Base-by-base conservation (phyloP, 352 stramenopile genomes). In the Aphanomyces cochlioides region DNA sequence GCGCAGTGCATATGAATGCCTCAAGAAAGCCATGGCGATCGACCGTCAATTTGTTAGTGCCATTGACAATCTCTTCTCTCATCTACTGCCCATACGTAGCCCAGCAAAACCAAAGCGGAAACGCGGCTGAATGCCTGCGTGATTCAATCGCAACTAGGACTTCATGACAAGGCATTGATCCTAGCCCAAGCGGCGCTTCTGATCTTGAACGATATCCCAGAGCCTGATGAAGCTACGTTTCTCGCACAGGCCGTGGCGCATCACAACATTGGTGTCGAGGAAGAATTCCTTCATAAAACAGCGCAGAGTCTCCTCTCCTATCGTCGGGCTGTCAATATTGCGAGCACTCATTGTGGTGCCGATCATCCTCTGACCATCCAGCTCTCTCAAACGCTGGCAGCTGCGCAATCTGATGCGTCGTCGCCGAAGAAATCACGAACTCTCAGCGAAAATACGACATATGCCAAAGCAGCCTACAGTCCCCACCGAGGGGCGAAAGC, bases 211-310 rank as follows among this genome's bases (percentile, higher is more conserved):
- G 90, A 98, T 56, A 40, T 36, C 17, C 48, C 21, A 36, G 45
- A 61, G 6, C 38, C 54, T 13, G 28, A 28, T 2, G 28, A 28
- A 28, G 34, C 47, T 21, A 78, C 90, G 3, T 83, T 98, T 8
- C 87, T 90, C 8, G 93, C 97, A 2, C 74, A 98, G 13, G 90
- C 89, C 1, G 97, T 98, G 28, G 94, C 93, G 7, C 98, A 98
- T 74, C 94, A 98, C 72, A 98, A 98, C 66, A 90, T 97, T 48
- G 94, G 90, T n/a, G 94, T 98, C n/a, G 94, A 98, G 73, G 88
- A 97, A 50, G 94, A 98, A 66, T 98, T 98, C 67, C 78, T 98
- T 15, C 97, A 97, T 64, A 91, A 86, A 63, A 96, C 87, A 65
- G 87, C 96, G 56, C 76, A 94, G 38, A 95, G 85, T 56, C 57